Conservation (phyloP, 305 asterid species). For the Solanum hybrid region DNA sequence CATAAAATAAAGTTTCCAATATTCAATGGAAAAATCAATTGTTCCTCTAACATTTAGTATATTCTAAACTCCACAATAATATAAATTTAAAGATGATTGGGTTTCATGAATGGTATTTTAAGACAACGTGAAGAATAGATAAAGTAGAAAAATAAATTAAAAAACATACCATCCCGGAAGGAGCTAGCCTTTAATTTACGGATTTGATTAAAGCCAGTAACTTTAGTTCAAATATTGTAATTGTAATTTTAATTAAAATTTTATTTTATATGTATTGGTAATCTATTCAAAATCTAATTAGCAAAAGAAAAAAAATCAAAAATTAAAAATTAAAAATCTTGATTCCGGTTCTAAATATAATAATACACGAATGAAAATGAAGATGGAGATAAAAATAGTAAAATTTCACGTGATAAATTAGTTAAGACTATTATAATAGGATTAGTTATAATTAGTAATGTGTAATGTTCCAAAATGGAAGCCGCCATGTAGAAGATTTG, state of each 20-base stretch:
- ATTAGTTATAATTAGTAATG: neutral
- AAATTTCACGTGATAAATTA: neutral
- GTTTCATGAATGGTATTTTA: neutral
- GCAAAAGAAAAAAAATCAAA: neutral
- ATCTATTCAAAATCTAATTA: no score
- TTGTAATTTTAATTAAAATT: neutral
- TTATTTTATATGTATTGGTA: no score
- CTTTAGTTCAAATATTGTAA: neutral
- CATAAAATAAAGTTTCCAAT: neutral
- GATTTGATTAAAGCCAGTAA: fast-evolving
- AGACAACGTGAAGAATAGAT: neutral
- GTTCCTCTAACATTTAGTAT: neutral
- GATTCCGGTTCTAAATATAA: neutral
- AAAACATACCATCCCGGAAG: neutral
- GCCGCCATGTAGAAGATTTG: neutral
- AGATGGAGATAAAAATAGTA: neutral
- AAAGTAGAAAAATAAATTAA: neutral
- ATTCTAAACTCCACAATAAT: neutral
- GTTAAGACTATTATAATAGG: neutral
- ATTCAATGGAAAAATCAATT: neutral
- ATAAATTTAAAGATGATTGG: neutral
- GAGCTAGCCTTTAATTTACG: neutral
- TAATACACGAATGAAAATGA: neutral
- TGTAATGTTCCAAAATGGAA: neutral
- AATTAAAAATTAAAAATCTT: neutral